phyloP scores from a whole-genome alignment of 148 eudicot species.

The Limonium bicolor region DNA sequence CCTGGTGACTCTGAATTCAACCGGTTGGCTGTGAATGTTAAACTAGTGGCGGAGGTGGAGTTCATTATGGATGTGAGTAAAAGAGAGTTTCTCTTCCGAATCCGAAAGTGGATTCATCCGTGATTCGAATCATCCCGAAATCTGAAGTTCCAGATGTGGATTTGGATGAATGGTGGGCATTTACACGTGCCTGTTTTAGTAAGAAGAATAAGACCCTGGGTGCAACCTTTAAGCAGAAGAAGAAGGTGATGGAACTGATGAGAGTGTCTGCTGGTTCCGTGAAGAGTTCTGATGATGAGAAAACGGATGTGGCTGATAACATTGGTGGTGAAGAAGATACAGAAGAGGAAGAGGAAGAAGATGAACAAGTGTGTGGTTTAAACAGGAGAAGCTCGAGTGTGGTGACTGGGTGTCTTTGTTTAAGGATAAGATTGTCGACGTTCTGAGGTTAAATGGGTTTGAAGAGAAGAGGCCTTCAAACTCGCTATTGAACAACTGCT shows the following conservation, averaged over 20 bases:
- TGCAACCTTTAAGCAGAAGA: constrained; percentile 85
- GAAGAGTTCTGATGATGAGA: constrained; percentile 3
- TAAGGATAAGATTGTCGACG: constrained; percentile 35
- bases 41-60: constrained; percentile 71
- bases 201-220: constrained; percentile 95
- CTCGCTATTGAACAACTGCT: constrained; percentile 52
- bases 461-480: constrained; percentile 89
- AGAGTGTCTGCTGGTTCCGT: constrained; percentile 20
- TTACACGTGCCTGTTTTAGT: constrained; percentile 66
- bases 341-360: constrained; percentile 18
- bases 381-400: too few species aligned
- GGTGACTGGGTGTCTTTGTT: too few species aligned
- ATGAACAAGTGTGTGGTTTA: too few species aligned
- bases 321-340: constrained; percentile 12
- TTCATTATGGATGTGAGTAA: constrained; percentile 83
- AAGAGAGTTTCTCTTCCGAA: constrained; percentile 63
- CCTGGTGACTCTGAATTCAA: constrained; percentile 93
- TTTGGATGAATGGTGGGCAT: constrained; percentile 81
- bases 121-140: constrained; percentile 56
- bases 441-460: constrained; percentile 51
- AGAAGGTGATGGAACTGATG: constrained; percentile 60
- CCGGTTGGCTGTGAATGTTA: constrained; percentile 76
- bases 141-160: constrained; percentile 44
- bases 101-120: constrained; percentile 91
- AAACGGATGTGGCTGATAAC: too few species aligned